Evolutionary conservation across 306 rosid species (phyloP).

Genomic region (Rosa chinensis): DNA sequence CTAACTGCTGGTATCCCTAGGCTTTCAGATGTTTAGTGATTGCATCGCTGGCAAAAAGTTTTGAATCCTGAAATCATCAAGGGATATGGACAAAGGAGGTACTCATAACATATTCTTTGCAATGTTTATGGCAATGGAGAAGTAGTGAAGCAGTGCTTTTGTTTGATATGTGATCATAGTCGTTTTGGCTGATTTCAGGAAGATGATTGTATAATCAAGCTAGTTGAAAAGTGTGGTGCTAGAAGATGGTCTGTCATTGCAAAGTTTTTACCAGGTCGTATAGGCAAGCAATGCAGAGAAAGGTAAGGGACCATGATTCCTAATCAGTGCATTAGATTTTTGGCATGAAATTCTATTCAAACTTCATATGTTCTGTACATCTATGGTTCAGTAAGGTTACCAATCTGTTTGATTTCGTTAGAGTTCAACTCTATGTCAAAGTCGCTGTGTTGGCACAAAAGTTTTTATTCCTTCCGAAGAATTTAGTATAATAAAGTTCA

Average conservation of each 20-base stretch:
- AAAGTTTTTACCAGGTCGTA: slow-evolving; percentile 54
- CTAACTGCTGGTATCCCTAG: slow-evolving; percentile 49
- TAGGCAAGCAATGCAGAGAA: slow-evolving; percentile 77
- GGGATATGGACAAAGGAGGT: slow-evolving; percentile 74
- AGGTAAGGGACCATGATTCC: slow-evolving; percentile 35
- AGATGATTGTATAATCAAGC: slow-evolving; percentile 46
- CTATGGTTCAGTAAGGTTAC: not conserved
- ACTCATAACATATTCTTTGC: slow-evolving; percentile 6
- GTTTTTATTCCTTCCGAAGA: not conserved
- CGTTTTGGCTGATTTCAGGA: slow-evolving; percentile 40
- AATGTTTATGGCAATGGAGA: not conserved
- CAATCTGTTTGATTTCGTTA: not conserved
- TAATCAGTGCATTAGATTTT: slow-evolving; percentile 21
- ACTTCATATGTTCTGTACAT: not conserved
- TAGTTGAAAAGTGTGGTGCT: slow-evolving; percentile 42
- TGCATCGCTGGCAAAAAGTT: slow-evolving; percentile 65
- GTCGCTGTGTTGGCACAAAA: not conserved
- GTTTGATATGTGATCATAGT: slow-evolving; percentile 9
- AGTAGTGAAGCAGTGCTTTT: not conserved
- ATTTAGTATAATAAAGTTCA: not conserved
- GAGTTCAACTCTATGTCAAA: not conserved
- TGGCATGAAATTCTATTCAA: not conserved
- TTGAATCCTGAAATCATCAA: slow-evolving; percentile 53
- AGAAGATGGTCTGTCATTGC: slow-evolving; percentile 58
- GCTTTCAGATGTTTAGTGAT: slow-evolving; percentile 48